A percentile compares a stretch with the other conserved stretches of the same genome.
Conservation (phyloP, 2,329 filamentous ascomycete genomes). For the Stromatinia cepivora region DNA sequence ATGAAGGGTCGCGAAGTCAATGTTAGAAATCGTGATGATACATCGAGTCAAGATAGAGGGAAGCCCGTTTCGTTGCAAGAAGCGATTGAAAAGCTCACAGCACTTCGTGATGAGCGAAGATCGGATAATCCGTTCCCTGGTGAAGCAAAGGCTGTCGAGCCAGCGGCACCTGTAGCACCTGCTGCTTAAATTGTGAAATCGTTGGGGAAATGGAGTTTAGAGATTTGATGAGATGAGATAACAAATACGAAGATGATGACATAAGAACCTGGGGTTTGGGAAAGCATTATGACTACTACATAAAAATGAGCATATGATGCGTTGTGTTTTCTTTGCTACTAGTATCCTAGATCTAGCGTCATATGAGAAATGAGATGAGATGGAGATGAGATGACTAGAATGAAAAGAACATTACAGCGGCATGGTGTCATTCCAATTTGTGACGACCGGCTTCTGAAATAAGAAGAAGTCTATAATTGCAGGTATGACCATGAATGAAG, state of each 20-base stretch:
- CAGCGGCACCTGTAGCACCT: background rate
- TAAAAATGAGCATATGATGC: background rate
- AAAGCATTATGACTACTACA: background rate
- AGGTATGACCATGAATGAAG: background rate
- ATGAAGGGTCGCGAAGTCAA: constrained; percentile 61
- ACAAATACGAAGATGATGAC: constrained; percentile 3
- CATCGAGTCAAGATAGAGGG: constrained; percentile 60
- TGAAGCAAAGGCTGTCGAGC: constrained; percentile 26
- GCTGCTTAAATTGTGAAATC: background rate
- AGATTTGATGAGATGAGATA: background rate
- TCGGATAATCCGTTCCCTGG: constrained; percentile 44
- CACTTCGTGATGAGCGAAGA: constrained; percentile 51
- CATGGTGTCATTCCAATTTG: background rate
- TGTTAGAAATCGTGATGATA: constrained; percentile 64
- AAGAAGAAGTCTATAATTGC: background rate
- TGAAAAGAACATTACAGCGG: background rate
- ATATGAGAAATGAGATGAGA: background rate
- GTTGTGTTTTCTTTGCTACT: background rate
- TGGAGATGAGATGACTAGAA: background rate
- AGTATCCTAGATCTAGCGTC: constrained; percentile 1
- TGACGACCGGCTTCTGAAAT: background rate
- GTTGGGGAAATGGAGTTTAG: background rate
- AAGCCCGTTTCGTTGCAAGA: constrained; percentile 58
- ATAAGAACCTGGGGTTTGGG: background rate
- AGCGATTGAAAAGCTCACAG: constrained; percentile 55